phyloP scores from a whole-genome alignment of 768 basidiomycete genomes.

The Suillus bovinus region DNA sequence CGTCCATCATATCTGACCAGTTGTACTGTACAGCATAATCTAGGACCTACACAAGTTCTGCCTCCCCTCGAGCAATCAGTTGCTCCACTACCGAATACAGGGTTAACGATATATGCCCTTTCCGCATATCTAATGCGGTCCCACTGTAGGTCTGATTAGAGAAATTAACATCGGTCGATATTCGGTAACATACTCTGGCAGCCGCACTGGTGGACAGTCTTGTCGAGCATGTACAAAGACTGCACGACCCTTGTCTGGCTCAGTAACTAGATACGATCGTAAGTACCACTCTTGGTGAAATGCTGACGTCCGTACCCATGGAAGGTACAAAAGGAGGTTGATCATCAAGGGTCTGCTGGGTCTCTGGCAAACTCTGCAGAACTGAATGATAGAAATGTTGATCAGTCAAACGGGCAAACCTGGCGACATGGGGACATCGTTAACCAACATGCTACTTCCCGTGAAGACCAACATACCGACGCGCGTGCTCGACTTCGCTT shows the following conservation, averaged over 20 bases:
- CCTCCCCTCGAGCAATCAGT: slow-evolving; percentile 68
- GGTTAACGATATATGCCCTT: slow-evolving; percentile 79
- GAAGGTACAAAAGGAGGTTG: slow-evolving; percentile 64
- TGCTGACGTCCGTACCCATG: slow-evolving; percentile 56
- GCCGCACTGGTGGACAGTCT: slow-evolving; percentile 62
- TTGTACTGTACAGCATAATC: slow-evolving; percentile 6
- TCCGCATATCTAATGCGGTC: slow-evolving; percentile 67
- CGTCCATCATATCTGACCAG: slow-evolving; percentile 2
- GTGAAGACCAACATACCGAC: slow-evolving; percentile 47
- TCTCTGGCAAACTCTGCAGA: slow-evolving; percentile 77
- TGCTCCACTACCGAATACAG: slow-evolving; percentile 78
- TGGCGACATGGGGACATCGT: slow-evolving; percentile 25
- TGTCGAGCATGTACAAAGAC: slow-evolving; percentile 82
- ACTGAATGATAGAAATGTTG: slow-evolving; percentile 80
- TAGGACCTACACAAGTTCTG: slow-evolving; percentile 64
- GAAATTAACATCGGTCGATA: neutral
- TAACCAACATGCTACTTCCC: slow-evolving; percentile 4
- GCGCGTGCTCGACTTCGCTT: slow-evolving; percentile 80
- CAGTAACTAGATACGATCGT: slow-evolving; percentile 53
- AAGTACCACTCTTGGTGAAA: slow-evolving; percentile 6
- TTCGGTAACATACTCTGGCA: slow-evolving; percentile 61
- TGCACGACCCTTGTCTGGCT: slow-evolving; percentile 73
- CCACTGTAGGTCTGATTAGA: slow-evolving; percentile 47
- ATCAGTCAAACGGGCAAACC: slow-evolving; percentile 76
- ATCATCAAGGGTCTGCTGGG: slow-evolving; percentile 78